A percentile compares a stretch with the other conserved stretches of the same genome.
phyloP scores from a whole-genome alignment of 1,284 basidiomycete species.

The Pyrrhoderma lamaoense region DNA sequence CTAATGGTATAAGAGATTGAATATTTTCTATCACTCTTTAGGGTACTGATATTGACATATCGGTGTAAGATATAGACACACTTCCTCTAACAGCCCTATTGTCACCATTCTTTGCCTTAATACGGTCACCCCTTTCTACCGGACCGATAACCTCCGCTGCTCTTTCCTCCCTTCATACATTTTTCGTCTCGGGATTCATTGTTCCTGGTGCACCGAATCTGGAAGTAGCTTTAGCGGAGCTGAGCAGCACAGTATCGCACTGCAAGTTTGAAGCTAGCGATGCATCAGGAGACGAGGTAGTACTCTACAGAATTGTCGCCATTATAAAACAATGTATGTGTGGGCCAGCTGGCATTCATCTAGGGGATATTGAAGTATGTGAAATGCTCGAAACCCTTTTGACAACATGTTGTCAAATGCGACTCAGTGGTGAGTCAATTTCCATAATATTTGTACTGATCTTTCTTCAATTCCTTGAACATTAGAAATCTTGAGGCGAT shows the following conservation, averaged over 20 bases:
- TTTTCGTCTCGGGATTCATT: conserved; percentile 77
- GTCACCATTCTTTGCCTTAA: conserved; percentile 88
- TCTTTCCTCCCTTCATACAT: conserved; percentile 79
- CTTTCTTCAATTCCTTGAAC: conserved; percentile 15
- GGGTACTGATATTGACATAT: not conserved
- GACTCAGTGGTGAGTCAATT: conserved; percentile 72
- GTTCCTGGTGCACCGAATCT: conserved; percentile 43
- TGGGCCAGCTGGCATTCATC: conserved; percentile 52
- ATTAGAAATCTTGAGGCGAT: conserved; percentile 78
- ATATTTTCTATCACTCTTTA: not conserved
- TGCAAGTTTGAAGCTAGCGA: conserved; percentile 98
- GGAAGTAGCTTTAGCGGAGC: conserved; percentile 67
- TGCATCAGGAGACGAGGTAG: conserved; percentile 92
- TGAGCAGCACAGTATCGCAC: conserved; percentile 87
- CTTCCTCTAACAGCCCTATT: conserved; percentile 57
- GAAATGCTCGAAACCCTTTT: conserved; percentile 98
- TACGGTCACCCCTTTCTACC: conserved; percentile 88
- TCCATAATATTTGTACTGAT: not conserved
- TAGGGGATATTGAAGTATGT: conserved; percentile 93
- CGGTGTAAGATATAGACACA: conserved; percentile 48
- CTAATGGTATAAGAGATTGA: conserved; percentile 56
- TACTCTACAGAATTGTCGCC: conserved; percentile 85
- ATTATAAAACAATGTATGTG: conserved; percentile 85
- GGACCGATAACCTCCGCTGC: conserved; percentile 91
- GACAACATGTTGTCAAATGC: conserved; percentile 95